Percentiles rank a stretch among this genome's conserved stretches.
Evolutionary conservation across 2,329 filamentous ascomycete species (phyloP).

Genomic region (Penicillium concentricum): DNA sequence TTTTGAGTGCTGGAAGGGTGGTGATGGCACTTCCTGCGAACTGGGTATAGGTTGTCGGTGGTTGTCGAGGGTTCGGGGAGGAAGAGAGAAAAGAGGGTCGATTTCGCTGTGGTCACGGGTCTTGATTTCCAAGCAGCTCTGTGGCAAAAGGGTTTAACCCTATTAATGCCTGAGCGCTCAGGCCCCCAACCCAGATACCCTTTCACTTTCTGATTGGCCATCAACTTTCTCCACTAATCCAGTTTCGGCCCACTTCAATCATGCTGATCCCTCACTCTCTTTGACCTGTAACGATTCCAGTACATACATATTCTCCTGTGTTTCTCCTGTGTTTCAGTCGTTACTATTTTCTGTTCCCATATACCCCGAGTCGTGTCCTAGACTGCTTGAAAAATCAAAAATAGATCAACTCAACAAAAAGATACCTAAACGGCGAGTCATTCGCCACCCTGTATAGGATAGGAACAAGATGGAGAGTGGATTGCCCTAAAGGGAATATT

Average conservation of each 20-base stretch:
- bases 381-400: not conserved
- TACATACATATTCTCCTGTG: not conserved
- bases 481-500: not conserved
- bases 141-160: constrained; percentile 45
- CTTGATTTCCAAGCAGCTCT: constrained; percentile 46
- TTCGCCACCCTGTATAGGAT: not conserved
- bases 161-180: constrained; percentile 4
- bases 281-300: not conserved
- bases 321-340: not conserved
- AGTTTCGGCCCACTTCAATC: not conserved
- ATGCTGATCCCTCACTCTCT: not conserved
- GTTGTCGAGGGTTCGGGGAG: constrained; percentile 37
- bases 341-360: not conserved
- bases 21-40: constrained; percentile 50
- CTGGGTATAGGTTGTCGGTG: constrained; percentile 38
- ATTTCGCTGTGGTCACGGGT: constrained; percentile 25
- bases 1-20: constrained; percentile 68
- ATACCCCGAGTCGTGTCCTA: not conserved
- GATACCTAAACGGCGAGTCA: not conserved
- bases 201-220: not conserved
- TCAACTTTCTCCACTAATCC: not conserved
- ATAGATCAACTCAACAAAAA: not conserved
- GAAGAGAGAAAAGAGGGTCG: constrained; percentile 26
- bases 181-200: not conserved
- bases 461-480: not conserved